Conservation (phyloP, 257 asterid genomes). For the Solanum gandarillasii region DNA sequence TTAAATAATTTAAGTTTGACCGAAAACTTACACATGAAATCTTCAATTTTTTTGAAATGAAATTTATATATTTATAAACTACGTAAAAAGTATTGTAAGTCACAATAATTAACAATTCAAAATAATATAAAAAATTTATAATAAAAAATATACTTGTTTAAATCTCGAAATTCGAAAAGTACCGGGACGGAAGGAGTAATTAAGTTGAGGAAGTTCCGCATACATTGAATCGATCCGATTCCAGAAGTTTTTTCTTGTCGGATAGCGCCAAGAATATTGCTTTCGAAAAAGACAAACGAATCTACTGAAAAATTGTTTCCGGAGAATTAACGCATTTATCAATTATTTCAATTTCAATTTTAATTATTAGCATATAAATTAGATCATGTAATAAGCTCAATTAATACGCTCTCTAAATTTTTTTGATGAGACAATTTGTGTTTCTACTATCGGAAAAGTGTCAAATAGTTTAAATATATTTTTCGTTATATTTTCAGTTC, state of each 20-base stretch:
- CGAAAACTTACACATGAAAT: too few species aligned
- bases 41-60: too few species aligned
- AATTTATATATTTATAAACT: too few species aligned
- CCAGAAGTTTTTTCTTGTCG: background rate
- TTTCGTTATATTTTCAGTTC: too few species aligned
- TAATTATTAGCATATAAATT: too few species aligned
- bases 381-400: background rate
- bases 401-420: background rate
- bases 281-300: background rate
- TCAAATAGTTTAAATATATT: too few species aligned
- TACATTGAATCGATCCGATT: background rate
- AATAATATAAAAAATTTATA: too few species aligned
- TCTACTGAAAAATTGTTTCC: background rate
- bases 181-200: background rate
- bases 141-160: rapidly evolving
- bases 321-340: background rate
- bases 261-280: background rate
- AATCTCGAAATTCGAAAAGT: too few species aligned
- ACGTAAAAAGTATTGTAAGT: too few species aligned
- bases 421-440: too few species aligned
- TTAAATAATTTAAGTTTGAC: too few species aligned
- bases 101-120: too few species aligned
- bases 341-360: background rate
- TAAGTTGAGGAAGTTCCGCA: background rate
- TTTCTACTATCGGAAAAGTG: background rate